These are phyloP conservation scores for Anaeromyces robustus DNA, from an alignment of 192 early-diverging fungal species.

Conservation along the genomic window DNA sequence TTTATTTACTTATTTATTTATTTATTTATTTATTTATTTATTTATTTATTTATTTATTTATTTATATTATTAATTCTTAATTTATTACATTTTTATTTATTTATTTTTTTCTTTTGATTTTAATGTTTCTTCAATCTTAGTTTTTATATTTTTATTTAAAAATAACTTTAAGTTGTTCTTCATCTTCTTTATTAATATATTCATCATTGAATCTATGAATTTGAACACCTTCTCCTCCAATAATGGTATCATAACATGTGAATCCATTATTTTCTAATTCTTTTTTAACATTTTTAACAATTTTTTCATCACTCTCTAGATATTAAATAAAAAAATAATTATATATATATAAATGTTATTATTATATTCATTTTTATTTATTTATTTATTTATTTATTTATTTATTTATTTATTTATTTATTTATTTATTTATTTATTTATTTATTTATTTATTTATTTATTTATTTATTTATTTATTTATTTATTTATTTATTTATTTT, in stretches of 20 bases:
- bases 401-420: no score
- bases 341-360: not conserved
- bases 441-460: no score
- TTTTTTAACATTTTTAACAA: constrained; percentile 18
- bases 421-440: no score
- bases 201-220: constrained; percentile 3
- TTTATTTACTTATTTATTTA: no score
- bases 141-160: not conserved
- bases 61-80: no score
- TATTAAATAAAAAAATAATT: constrained; percentile 1
- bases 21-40: no score
- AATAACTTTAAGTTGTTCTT: not conserved
- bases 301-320: not conserved
- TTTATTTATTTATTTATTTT: not conserved
- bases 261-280: constrained; percentile 45
- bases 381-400: no score
- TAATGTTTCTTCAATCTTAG: no score
- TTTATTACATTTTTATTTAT: no score
- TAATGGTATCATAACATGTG: constrained; percentile 49
- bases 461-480: no score
- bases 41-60: no score
- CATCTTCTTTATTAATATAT: not conserved
- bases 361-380: not conserved
- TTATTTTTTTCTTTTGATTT: no score
- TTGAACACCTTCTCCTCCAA: constrained; percentile 49